phyloP scores from a whole-genome alignment of 352 stramenopile species.

The Peronospora destructor region DNA sequence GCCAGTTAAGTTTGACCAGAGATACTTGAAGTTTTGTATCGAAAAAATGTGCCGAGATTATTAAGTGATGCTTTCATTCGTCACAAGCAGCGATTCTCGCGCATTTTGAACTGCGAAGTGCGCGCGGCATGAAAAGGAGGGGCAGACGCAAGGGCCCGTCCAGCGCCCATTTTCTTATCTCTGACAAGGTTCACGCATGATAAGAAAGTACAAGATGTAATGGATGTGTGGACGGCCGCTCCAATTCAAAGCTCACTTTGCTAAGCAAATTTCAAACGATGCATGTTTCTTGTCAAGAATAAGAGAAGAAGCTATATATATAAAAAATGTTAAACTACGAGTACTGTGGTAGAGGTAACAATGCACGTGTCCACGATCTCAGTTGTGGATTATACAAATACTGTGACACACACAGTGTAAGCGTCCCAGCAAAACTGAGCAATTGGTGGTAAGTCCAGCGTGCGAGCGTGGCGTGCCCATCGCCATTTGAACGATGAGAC shows the following conservation, averaged over 20 bases:
- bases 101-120: slow-evolving; percentile 20
- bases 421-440: neutral
- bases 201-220: slow-evolving; percentile 5
- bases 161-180: slow-evolving; percentile 21
- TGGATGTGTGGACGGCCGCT: slow-evolving; percentile 14
- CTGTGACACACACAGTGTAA: neutral
- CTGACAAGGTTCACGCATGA: slow-evolving; percentile 9
- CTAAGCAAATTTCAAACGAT: neutral
- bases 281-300: no score
- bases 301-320: no score
- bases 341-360: slow-evolving; percentile 1
- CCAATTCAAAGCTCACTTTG: slow-evolving; percentile 2
- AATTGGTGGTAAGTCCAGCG: slow-evolving; percentile 4
- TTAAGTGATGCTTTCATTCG: slow-evolving; percentile 3
- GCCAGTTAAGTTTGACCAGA: slow-evolving; percentile 3
- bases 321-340: neutral
- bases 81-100: slow-evolving; percentile 6
- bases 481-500: slow-evolving; percentile 8
- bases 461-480: slow-evolving; percentile 1
- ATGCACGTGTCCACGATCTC: neutral
- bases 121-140: slow-evolving; percentile 25
- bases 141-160: slow-evolving; percentile 9
- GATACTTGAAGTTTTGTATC: slow-evolving; percentile 14
- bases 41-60: slow-evolving; percentile 27
- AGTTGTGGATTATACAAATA: slow-evolving; percentile 6